Conservation (phyloP, 495 filamentous ascomycete species). For the Parathielavia appendiculata region DNA sequence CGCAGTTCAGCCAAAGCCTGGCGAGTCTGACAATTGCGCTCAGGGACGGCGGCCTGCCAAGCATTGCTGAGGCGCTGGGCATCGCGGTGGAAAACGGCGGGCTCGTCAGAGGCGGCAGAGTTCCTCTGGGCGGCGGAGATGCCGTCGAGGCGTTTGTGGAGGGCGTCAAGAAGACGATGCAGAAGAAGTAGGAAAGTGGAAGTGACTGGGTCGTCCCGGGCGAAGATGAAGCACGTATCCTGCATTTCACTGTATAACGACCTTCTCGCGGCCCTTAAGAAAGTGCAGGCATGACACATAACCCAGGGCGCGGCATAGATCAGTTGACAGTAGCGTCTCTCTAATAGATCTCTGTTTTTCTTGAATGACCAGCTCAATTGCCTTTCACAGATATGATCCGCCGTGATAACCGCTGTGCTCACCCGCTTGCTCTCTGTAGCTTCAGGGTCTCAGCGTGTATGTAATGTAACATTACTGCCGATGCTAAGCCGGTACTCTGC, state of each 20-base stretch:
- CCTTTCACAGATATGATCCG: too few relatives aligned
- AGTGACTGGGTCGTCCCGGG: not conserved
- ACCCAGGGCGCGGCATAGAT: too few relatives aligned
- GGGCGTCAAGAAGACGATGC: constrained; percentile 73
- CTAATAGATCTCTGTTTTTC: too few relatives aligned
- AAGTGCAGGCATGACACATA: not conserved
- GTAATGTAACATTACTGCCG: not conserved
- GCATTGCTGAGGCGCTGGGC: constrained; percentile 77
- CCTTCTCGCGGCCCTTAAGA: not conserved
- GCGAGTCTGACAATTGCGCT: constrained; percentile 79
- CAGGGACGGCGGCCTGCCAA: constrained; percentile 86
- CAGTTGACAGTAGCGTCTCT: too few relatives aligned
- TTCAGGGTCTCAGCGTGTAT: too few relatives aligned
- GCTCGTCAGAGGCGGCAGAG: constrained; percentile 62
- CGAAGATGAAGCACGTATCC: not conserved
- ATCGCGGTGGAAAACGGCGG: constrained; percentile 79
- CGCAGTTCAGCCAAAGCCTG: constrained; percentile 85
- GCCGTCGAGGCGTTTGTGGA: constrained; percentile 86
- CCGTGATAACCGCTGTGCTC: too few relatives aligned
- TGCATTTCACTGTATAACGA: not conserved
- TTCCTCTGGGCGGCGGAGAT: constrained; percentile 83
- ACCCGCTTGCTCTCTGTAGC: too few relatives aligned
- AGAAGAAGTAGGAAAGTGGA: constrained; percentile 39
- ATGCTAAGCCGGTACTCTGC: not conserved
- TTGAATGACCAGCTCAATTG: too few relatives aligned